Percentiles rank a stretch among this genome's conserved stretches.
Evolutionary conservation across 257 asterid genomes (phyloP).

Genomic region (Leonotis leonurus): DNA sequence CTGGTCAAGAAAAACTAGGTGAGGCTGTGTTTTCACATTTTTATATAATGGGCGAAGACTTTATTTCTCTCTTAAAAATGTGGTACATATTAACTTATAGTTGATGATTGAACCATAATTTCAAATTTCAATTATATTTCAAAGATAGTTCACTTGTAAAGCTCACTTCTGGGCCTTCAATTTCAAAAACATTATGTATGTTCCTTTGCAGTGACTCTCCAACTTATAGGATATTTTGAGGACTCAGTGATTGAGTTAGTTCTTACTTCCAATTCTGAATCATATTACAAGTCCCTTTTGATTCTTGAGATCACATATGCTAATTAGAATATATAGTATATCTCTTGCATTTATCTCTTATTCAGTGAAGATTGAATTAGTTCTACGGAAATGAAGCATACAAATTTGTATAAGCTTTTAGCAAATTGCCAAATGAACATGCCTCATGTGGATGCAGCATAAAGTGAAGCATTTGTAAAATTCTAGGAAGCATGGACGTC

Average conservation of each 20-base stretch:
- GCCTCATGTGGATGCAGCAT: not conserved
- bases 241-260: not conserved
- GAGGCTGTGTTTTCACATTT: not conserved
- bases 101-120: not conserved
- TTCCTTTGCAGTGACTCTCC: not conserved
- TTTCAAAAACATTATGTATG: not conserved
- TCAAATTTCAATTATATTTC: not conserved
- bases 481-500: not conserved
- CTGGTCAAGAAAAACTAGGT: not conserved
- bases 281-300: not conserved
- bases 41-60: not conserved
- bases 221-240: not conserved
- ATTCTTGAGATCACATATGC: not conserved
- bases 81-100: not conserved
- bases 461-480: not conserved
- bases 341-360: not conserved
- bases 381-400: not conserved
- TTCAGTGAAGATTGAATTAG: not conserved
- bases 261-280: not conserved
- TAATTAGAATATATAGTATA: not conserved
- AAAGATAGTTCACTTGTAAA: not conserved
- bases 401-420: not conserved
- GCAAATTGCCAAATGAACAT: not conserved
- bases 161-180: not conserved
- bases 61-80: not conserved